Evolutionary conservation across 225 moss, liverwort and hornwort species (phyloP), one percentile per base, ranked within the genome.

Genomic region (Lunularia cruciata): DNA sequence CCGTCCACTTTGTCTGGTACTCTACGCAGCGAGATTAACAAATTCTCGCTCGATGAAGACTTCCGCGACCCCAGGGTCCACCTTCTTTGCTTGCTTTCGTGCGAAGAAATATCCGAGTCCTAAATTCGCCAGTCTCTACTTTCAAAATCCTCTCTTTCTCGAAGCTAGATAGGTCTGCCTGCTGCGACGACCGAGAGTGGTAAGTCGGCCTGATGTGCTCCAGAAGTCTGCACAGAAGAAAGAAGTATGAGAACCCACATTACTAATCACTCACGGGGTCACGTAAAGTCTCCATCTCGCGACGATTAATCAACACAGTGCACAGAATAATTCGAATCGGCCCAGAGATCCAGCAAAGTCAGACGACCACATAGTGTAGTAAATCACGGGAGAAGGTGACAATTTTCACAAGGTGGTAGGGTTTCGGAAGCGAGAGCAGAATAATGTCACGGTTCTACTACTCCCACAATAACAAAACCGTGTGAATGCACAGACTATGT

Each of bases 1-100:
- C 45, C 47, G 28, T 47, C 47, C 65, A 32, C 15, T 27, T 47
- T 30, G 45, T 32, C 28, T 47, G 31, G 31, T 45, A 65, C 47
- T 47, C 65, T 47, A 45, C 65, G 60, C 20, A 25, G 38, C 8
- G 38, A 26, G 63, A 31, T 31, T 42, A 46, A 64, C 27, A 64
- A 43, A 45, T 16, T 28, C 6, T 23, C 38, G 14, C n/a, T n/a
- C n/a, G n/a, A n/a, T n/a, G n/a, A n/a, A n/a, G n/a, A n/a, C n/a
- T n/a, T n/a, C n/a, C n/a, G n/a, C n/a, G n/a, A n/a, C n/a, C n/a
- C n/a, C n/a, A n/a, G n/a, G n/a, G n/a, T n/a, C n/a, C n/a, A n/a
- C n/a, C n/a, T n/a, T n/a, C n/a, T n/a, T n/a, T n/a, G 61, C 47
- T 47, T 65, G 47, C 65, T 65, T 46, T 47, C 46, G 65, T 32